A percentile compares a stretch with the other conserved stretches of the same genome.
Conservation (phyloP, 768 basidiomycete genomes). For the Tylopilus plumbeoviolaceoides region DNA sequence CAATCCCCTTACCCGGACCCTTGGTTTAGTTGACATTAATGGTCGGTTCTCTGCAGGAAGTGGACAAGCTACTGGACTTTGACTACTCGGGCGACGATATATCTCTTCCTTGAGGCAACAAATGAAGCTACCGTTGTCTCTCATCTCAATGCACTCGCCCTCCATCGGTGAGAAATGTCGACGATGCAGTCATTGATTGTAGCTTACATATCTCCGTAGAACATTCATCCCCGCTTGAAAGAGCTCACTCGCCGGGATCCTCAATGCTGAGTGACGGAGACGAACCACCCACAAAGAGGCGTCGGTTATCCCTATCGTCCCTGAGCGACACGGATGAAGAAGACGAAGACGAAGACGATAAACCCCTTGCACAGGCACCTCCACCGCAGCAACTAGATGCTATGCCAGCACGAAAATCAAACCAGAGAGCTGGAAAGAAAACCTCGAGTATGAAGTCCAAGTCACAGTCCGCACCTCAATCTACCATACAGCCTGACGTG, state of each 20-base stretch:
- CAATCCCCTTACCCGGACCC: slow-evolving; percentile 11
- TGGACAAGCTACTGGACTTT: slow-evolving; percentile 75
- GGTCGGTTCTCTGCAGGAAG: slow-evolving; percentile 49
- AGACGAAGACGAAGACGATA: slow-evolving; percentile 49
- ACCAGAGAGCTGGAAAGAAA: slow-evolving; percentile 51
- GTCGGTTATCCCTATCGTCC: slow-evolving; percentile 53
- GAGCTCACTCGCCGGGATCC: slow-evolving; percentile 29
- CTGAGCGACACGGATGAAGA: slow-evolving; percentile 40
- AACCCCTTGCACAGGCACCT: slow-evolving; percentile 48
- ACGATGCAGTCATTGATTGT: background rate
- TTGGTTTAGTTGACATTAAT: slow-evolving; percentile 15
- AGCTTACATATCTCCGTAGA: slow-evolving; percentile 20
- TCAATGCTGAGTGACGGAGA: slow-evolving; percentile 46
- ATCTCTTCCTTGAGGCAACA: slow-evolving; percentile 67
- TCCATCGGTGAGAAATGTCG: slow-evolving; percentile 45
- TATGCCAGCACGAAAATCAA: slow-evolving; percentile 30
- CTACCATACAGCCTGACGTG: slow-evolving; percentile 34
- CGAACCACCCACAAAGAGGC: slow-evolving; percentile 47
- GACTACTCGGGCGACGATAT: slow-evolving; percentile 66
- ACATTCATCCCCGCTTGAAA: slow-evolving; percentile 19
- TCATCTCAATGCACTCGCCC: slow-evolving; percentile 46
- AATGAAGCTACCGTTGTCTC: slow-evolving; percentile 53
- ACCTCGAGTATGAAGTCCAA: slow-evolving; percentile 56
- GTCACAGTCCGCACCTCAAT: slow-evolving; percentile 50
- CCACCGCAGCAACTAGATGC: slow-evolving; percentile 25